Base-by-base conservation (phyloP, 192 early-diverging fungal genomes). In the Coemansia sp. region DNA sequence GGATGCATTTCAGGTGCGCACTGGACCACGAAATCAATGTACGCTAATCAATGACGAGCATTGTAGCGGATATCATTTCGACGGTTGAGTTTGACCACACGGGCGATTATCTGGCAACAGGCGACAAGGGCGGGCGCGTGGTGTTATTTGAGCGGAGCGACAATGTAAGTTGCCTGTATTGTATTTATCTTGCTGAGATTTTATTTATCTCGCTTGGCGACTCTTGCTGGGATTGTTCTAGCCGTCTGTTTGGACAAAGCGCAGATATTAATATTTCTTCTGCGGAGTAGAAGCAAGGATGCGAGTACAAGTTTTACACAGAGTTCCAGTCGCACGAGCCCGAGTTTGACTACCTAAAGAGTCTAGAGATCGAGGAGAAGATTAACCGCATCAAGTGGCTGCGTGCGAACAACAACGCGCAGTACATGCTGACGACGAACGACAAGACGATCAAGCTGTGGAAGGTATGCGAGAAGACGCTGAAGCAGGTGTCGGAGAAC, bases 351-450 rank as follows among this genome's bases (percentile, higher is more conserved):
- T 98, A 98, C 70, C 85, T 98, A 59, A 98, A 98, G 87, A 94
- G 92, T 84, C 86, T 98, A 67, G 96, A 98, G 80, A 98, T 98
- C 61, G 96, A 98, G 75, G 96, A 98, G 72, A 98, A 98, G 73
- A 97, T 98, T 82, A 98, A 98, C 85, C 94, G 97, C 75, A 98
- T 98, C 79, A 88, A 96, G 78, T 98, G 96, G 96, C 95, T 94
- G 85, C 91, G 90, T 73, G 87, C 92, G 39, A 93, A 95, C 82
- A 97, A 97, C 82, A 87, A 94, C 47, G 92, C 94, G 14, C 95
- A 96, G 72, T 98, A 95, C 78, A 82, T 98, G 76, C 85, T 98
- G 52, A 96, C 96, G 4, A 98, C 96, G 41, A 98, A 98, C 77
- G 97, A 98, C 83, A 99, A 99, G 79, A 99, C 97, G 35, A 94